Conservation (phyloP, 2,329 filamentous ascomycete species). For the Talaromyces rugulosus region DNA sequence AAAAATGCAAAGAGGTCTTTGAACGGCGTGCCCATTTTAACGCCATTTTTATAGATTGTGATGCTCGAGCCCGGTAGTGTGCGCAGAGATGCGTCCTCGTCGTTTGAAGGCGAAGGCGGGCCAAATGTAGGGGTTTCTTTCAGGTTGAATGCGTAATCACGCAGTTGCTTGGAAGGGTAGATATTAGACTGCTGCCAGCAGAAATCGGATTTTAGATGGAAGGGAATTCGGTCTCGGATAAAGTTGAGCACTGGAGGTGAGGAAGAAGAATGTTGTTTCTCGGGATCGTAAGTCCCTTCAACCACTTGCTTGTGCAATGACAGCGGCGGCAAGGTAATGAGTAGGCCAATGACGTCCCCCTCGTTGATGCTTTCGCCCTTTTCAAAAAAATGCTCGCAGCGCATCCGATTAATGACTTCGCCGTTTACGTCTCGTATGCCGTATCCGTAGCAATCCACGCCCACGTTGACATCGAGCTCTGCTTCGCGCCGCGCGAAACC, state of each 20-base stretch:
- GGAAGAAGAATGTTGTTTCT: conserved; percentile 41
- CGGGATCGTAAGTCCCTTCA: conserved; percentile 81
- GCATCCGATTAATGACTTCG: conserved; percentile 88
- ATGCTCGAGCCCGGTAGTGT: conserved; percentile 84
- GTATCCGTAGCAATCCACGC: conserved; percentile 94
- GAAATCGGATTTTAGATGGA: conserved; percentile 86
- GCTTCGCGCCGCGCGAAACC: conserved; percentile 46
- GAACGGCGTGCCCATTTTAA: conserved; percentile 80
- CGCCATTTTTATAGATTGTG: conserved; percentile 88
- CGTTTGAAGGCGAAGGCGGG: conserved; percentile 53
- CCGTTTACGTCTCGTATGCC: conserved; percentile 84
- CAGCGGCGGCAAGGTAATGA: conserved; percentile 85
- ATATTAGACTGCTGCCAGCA: conserved; percentile 70
- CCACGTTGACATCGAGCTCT: conserved; percentile 55
- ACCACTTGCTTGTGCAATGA: conserved; percentile 84
- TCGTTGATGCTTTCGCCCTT: conserved; percentile 74
- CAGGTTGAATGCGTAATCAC: conserved; percentile 56
- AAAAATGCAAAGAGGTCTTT: conserved; percentile 85
- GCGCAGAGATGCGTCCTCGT: conserved; percentile 73
- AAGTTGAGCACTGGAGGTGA: conserved; percentile 66
- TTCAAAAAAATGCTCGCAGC: conserved; percentile 84
- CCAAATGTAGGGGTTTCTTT: conserved; percentile 44
- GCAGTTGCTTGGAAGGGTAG: conserved; percentile 79
- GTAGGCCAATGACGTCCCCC: conserved; percentile 89
- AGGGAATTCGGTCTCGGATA: conserved; percentile 90